phyloP scores from a whole-genome alignment of 345 rosid genomes.

The Kernera saxatilis region DNA sequence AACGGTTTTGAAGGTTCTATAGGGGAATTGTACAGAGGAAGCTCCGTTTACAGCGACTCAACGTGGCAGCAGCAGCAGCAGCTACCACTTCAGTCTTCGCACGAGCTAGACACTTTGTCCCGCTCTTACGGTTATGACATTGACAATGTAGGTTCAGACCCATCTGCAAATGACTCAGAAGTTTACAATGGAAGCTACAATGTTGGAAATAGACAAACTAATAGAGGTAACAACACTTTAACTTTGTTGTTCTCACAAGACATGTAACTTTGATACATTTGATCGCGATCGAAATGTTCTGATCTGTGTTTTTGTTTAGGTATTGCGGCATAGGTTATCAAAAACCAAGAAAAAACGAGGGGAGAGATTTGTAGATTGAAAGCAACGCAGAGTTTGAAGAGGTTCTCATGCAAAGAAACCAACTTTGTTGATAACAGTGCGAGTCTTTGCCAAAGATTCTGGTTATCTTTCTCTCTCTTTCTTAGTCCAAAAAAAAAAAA shows the following conservation, averaged over 20 bases:
- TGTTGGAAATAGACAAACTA: conserved; percentile 63
- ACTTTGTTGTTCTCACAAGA: not conserved
- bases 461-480: conserved; percentile 4
- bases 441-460: not conserved
- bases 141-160: conserved; percentile 57
- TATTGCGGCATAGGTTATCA: conserved; percentile 28
- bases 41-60: conserved; percentile 65
- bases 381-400: conserved; percentile 18
- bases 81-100: conserved; percentile 34
- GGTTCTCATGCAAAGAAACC: conserved; percentile 18
- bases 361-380: conserved; percentile 17
- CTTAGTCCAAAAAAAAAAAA: not conserved
- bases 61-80: conserved; percentile 50
- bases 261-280: not conserved
- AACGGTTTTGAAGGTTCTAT: conserved; percentile 56
- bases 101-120: conserved; percentile 51
- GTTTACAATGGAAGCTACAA: conserved; percentile 65
- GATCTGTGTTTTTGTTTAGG: conserved; percentile 17
- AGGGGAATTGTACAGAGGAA: conserved; percentile 53
- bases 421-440: conserved; percentile 1
- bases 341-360: not conserved
- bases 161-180: conserved; percentile 52
- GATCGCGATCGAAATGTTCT: not conserved
- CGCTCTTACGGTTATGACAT: conserved; percentile 60
- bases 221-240: conserved; percentile 57